Evolutionary conservation across 179 eudicot species (phyloP), one percentile per base, ranked within the genome.

Genomic region (Gypsophila paniculata): DNA sequence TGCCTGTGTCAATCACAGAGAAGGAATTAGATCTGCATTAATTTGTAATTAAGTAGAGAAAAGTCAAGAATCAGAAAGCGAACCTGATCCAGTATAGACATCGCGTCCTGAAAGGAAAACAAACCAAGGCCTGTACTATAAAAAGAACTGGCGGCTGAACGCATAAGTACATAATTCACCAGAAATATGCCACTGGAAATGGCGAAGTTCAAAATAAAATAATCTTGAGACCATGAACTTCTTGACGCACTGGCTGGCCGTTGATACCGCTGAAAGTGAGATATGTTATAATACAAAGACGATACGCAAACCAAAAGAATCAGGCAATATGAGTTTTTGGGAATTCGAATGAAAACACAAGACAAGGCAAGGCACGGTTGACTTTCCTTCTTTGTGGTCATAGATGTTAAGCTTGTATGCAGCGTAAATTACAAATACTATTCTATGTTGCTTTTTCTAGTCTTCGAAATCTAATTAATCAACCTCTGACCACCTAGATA

Each of bases 71-170:
- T 51, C 59, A 18, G 52, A 69, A 72, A 62, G 57, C 49, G 68
- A 79, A 90, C 97, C 97, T 90, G 97, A 65, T 95, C 97, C 74
- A 88, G 66, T 74, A 90, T 80, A 38, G 93, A 86, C 72, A 92
- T 70, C 8, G 90, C 86, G 62, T 95, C 99, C 76, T 88, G 95
- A 82, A 86, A 88, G 63, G 90, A 90, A 75, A 90, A 86, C 80
- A 85, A 46, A 80, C 78, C 84, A 69, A 89, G 85, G 68, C 93
- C 97, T 29, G 89, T 73, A 77, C 86, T 82, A 74, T 86, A 84
- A 77, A 85, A 95, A 59, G 81, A 80, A 84, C 77, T 87, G 65
- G 97, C 95, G 17, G 97, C 95, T 15, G 89, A 85, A 77, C 81
- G 88, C 86, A 92, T 86, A 70, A 92, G 79, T 61, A 82, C 81